Percentiles rank a stretch among this genome's conserved stretches.
Evolutionary conservation across 2,329 filamentous ascomycete genomes (phyloP).

Genomic region (Metarhizium guizhouense): DNA sequence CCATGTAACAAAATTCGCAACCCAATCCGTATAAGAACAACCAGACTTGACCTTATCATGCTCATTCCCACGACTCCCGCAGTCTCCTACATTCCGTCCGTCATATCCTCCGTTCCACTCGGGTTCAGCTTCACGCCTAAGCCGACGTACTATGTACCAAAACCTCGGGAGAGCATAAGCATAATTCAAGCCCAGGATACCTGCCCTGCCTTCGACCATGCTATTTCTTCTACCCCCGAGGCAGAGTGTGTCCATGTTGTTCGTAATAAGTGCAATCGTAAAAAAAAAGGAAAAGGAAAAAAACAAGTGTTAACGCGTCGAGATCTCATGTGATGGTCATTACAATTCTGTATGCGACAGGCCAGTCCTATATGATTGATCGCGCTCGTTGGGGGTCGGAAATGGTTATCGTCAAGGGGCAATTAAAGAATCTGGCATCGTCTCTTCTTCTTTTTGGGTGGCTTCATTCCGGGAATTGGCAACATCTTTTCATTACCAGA

Average conservation of each 20-base stretch:
- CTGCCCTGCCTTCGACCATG: slow-evolving; percentile 5
- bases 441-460: slow-evolving; percentile 71
- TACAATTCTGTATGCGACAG: slow-evolving; percentile 24
- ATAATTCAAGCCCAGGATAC: slow-evolving; percentile 1
- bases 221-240: slow-evolving; percentile 2
- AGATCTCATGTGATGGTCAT: slow-evolving; percentile 21
- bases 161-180: slow-evolving; percentile 3
- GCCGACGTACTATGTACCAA: slow-evolving; percentile 10
- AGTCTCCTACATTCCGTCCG: slow-evolving; percentile 4
- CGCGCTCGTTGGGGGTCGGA: not conserved
- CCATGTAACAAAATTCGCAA: slow-evolving; percentile 2
- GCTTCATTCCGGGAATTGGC: slow-evolving; percentile 33
- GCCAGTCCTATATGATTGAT: not conserved
- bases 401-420: not conserved
- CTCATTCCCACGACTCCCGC: slow-evolving; percentile 5
- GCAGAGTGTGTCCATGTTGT: slow-evolving; percentile 5
- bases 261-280: slow-evolving; percentile 22
- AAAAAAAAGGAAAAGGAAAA: slow-evolving; percentile 21
- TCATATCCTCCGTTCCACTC: not conserved
- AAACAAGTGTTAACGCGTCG: slow-evolving; percentile 23
- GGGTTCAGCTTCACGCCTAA: not conserved
- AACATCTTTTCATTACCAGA: slow-evolving; percentile 28
- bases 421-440: slow-evolving; percentile 69
- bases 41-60: not conserved
- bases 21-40: slow-evolving; percentile 1